Evolutionary conservation across 257 asterid genomes (phyloP).

Genomic region (Striga asiatica): DNA sequence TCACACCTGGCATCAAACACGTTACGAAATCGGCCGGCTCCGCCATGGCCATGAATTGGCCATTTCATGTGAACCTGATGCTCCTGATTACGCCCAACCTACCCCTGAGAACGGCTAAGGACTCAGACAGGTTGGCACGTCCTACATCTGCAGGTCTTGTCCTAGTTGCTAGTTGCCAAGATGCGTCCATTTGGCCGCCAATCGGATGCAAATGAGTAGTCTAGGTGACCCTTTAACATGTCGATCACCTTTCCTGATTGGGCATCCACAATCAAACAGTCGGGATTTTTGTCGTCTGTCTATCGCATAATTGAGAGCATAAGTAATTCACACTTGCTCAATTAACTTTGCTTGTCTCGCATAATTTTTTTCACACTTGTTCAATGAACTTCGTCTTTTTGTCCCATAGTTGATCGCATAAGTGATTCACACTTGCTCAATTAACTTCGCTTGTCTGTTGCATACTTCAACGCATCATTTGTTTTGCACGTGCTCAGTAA

Average conservation of each 20-base stretch:
- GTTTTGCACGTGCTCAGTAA: no score
- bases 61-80: conserved; percentile 49
- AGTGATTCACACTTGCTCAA: no score
- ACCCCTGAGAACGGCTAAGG: conserved; percentile 46
- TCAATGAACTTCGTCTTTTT: no score
- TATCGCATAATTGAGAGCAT: no score
- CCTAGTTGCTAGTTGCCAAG: conserved; percentile 77
- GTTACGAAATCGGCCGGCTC: conserved; percentile 79
- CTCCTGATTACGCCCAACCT: conserved; percentile 67
- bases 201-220: conserved; percentile 68
- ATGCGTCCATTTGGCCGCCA: conserved; percentile 68
- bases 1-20: conserved; percentile 39
- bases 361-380: no score
- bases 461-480: no score
- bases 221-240: conserved; percentile 56
- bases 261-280: conserved; percentile 44
- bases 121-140: conserved; percentile 45
- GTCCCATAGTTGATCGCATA: no score
- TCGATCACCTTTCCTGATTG: conserved; percentile 43
- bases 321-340: no score
- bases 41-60: conserved; percentile 83
- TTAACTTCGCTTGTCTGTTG: no score
- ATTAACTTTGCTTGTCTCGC: no score
- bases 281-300: no score
- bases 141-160: conserved; percentile 79